Evolutionary conservation across 768 basidiomycete species (phyloP).

Genomic region (Trametes coccinea): DNA sequence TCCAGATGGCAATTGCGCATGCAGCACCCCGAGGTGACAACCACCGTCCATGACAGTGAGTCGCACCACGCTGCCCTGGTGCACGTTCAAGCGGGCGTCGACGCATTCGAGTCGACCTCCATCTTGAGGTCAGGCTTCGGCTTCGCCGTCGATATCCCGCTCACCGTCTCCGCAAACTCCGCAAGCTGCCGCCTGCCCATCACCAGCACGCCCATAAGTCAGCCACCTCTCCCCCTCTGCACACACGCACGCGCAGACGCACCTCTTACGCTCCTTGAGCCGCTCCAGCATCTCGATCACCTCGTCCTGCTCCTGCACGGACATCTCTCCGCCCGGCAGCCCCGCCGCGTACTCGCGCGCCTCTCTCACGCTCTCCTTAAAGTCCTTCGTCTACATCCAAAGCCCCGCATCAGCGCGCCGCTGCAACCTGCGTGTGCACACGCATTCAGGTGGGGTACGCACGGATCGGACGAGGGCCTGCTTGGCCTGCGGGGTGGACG

Average conservation of each 20-base stretch:
- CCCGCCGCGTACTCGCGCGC: constrained; percentile 59
- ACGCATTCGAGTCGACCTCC: constrained; percentile 77
- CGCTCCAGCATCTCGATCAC: constrained; percentile 68
- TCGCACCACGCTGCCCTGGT: too few species aligned
- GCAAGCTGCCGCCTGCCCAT: constrained; percentile 51
- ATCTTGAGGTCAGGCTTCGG: constrained; percentile 39
- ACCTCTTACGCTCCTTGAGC: constrained; percentile 66
- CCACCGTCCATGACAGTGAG: too few species aligned
- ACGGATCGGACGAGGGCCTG: constrained; percentile 71
- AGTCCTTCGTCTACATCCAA: constrained; percentile 61
- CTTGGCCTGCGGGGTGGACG: constrained; percentile 56
- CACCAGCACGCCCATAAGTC: not conserved
- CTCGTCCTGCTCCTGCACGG: constrained; percentile 67
- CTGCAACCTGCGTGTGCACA: too few species aligned
- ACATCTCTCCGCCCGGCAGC: constrained; percentile 74
- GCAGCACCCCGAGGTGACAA: too few species aligned
- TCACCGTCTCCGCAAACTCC: constrained; percentile 48
- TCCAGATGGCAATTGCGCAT: not conserved
- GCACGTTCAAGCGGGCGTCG: constrained; percentile 49
- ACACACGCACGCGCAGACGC: constrained; percentile 10
- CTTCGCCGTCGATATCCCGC: constrained; percentile 34
- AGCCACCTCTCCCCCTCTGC: too few species aligned
- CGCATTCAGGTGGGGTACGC: constrained; percentile 23
- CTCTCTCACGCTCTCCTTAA: constrained; percentile 55
- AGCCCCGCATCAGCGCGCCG: too few species aligned